Evolutionary conservation across 805 yeast genomes (phyloP).

Genomic region (Sugiyamaella chiloensis): DNA sequence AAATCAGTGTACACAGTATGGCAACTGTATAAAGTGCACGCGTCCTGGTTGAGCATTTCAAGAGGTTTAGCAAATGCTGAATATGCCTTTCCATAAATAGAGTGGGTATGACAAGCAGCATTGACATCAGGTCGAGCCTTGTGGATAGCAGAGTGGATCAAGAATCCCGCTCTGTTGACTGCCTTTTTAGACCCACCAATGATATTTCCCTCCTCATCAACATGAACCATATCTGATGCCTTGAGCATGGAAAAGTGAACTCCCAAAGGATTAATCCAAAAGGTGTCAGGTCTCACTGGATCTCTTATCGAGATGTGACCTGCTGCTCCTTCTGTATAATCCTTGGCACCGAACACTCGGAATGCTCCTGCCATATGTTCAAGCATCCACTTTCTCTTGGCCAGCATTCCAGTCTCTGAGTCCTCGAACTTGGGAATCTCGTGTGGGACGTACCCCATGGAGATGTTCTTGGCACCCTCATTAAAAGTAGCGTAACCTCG

Average conservation of each 20-base stretch:
- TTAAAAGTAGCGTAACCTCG: slow-evolving; percentile 13
- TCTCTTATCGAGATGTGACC: slow-evolving; percentile 87
- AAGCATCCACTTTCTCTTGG: slow-evolving; percentile 48
- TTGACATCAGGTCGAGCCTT: slow-evolving; percentile 65
- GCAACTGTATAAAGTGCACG: slow-evolving; percentile 59
- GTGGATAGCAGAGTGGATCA: slow-evolving; percentile 66
- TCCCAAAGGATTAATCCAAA: slow-evolving; percentile 90
- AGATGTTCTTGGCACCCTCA: slow-evolving; percentile 56
- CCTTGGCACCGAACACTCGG: slow-evolving; percentile 75
- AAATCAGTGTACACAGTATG: slow-evolving; percentile 66
- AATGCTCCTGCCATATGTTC: slow-evolving; percentile 86
- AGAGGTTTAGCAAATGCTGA: slow-evolving; percentile 62
- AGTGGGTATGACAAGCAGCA: slow-evolving; percentile 73
- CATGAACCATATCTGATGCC: slow-evolving; percentile 61
- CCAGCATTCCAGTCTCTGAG: slow-evolving; percentile 35
- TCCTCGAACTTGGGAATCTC: slow-evolving; percentile 51
- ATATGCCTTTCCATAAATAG: slow-evolving; percentile 61
- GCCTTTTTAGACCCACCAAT: slow-evolving; percentile 56
- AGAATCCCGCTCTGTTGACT: slow-evolving; percentile 67
- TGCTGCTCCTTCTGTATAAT: slow-evolving; percentile 72
- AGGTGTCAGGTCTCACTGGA: slow-evolving; percentile 73
- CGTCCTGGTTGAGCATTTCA: slow-evolving; percentile 81
- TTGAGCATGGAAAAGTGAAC: slow-evolving; percentile 62
- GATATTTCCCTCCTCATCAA: slow-evolving; percentile 59
- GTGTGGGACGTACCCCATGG: slow-evolving; percentile 48